These are phyloP conservation scores for Nigrograna mackinnonii DNA, from an alignment of 2,329 filamentous ascomycete species.

Conservation along the genomic window DNA sequence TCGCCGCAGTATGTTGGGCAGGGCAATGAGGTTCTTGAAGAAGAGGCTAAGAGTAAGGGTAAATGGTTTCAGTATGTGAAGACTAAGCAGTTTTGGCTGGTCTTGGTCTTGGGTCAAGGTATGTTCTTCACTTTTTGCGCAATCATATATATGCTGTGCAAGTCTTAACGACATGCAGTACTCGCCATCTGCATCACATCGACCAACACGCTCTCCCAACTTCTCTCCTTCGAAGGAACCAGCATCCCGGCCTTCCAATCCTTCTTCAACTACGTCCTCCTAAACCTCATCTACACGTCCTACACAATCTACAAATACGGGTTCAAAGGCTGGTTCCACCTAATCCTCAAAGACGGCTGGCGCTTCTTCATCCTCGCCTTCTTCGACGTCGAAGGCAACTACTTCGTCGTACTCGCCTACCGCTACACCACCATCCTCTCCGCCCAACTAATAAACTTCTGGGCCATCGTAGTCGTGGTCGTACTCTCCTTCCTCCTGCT, in stretches of 20 bases:
- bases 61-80: conserved; percentile 70
- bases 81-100: conserved; percentile 86
- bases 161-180: conserved; percentile 14
- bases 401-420: conserved; percentile 96
- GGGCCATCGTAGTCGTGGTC: conserved; percentile 94
- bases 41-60: conserved; percentile 46
- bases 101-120: conserved; percentile 72
- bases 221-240: conserved; percentile 70
- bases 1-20: conserved; percentile 9
- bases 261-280: conserved; percentile 89
- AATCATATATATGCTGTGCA: conserved; percentile 1
- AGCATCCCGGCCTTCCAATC: conserved; percentile 95
- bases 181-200: conserved; percentile 80
- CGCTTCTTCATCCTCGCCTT: conserved; percentile 90
- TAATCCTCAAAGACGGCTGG: conserved; percentile 78
- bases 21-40: conserved; percentile 23
- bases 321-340: conserved; percentile 65
- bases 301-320: conserved; percentile 82
- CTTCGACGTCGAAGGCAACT: conserved; percentile 94
- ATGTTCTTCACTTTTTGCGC: conserved; percentile 5
- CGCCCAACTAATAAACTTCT: conserved; percentile 96
- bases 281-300: conserved; percentile 80
- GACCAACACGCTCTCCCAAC: conserved; percentile 86
- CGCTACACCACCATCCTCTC: conserved; percentile 85
- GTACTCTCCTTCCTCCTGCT: conserved; percentile 81